Evolutionary conservation across 192 early-diverging fungal species (phyloP).

Genomic region (Dissophora ornata): DNA sequence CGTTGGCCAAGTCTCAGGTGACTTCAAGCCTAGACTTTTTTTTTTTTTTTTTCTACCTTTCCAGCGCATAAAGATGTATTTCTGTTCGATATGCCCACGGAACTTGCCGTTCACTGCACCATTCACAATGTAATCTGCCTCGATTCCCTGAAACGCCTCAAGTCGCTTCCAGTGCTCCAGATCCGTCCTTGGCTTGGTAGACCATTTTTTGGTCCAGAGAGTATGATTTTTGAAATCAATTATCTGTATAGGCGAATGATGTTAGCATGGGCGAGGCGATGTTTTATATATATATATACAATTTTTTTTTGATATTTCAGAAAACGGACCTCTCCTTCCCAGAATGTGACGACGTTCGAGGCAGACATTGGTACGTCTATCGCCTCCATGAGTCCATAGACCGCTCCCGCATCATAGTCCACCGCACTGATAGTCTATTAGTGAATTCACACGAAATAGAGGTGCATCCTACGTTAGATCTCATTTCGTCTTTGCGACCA

Average conservation of each 20-base stretch:
- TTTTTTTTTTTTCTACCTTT: conserved; percentile 54
- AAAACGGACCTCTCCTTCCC: conserved; percentile 69
- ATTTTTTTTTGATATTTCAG: too few species aligned
- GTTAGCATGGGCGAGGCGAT: too few species aligned
- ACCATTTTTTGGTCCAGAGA: conserved; percentile 69
- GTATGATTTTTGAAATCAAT: conserved; percentile 70
- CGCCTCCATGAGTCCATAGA: conserved; percentile 68
- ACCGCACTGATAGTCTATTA: conserved; percentile 53
- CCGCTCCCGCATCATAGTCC: conserved; percentile 51
- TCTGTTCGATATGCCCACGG: conserved; percentile 62
- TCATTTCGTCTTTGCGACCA: too few species aligned
- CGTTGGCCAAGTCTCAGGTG: not conserved
- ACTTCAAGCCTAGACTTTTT: not conserved
- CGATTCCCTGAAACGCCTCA: conserved; percentile 52
- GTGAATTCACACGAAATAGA: not conserved
- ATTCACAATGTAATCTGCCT: conserved; percentile 35
- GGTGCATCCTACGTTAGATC: too few species aligned
- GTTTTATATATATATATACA: too few species aligned
- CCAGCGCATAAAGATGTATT: conserved; percentile 80
- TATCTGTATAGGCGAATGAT: conserved; percentile 50
- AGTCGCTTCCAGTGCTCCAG: conserved; percentile 58
- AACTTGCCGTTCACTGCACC: conserved; percentile 49
- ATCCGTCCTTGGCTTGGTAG: conserved; percentile 54
- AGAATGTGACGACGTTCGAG: conserved; percentile 64
- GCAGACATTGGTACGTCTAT: conserved; percentile 66